A percentile compares a stretch with the other conserved stretches of the same genome.
phyloP scores from a whole-genome alignment of 352 stramenopile genomes.

The Phytophthora ramorum region DNA sequence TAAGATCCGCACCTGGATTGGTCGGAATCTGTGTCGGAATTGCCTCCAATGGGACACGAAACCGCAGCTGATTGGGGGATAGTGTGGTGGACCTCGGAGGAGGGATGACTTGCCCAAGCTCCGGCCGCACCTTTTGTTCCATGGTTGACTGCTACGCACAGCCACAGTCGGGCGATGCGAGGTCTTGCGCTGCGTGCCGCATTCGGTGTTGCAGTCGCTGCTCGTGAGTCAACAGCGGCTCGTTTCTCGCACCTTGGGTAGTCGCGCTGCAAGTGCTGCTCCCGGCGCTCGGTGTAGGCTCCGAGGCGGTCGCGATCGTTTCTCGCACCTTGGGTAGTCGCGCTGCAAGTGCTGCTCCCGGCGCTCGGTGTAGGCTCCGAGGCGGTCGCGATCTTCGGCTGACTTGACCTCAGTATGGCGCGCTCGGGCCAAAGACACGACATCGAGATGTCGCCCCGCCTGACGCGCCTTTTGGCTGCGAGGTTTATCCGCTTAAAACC shows the following conservation, averaged over 20 bases:
- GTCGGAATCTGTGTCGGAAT: conserved; percentile 4
- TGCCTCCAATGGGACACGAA: conserved; percentile 17
- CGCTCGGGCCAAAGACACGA: conserved; percentile 23
- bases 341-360: background rate
- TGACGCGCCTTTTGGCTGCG: background rate
- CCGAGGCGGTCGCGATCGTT: background rate
- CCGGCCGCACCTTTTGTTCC: background rate
- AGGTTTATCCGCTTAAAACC: conserved; percentile 48
- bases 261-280: conserved; percentile 4
- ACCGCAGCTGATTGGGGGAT: conserved; percentile 21
- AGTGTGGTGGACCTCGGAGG: conserved; percentile 11
- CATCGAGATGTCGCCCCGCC: conserved; percentile 40
- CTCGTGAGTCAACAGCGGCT: conserved; percentile 2
- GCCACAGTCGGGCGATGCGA: background rate
- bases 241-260: conserved; percentile 26
- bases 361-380: background rate
- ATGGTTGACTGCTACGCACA: background rate
- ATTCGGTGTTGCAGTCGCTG: background rate
- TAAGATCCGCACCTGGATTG: conserved; percentile 26
- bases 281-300: background rate
- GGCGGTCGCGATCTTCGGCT: background rate
- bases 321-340: conserved; percentile 22
- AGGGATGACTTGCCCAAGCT: conserved; percentile 19
- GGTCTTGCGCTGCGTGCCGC: background rate
- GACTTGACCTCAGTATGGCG: conserved; percentile 14